These are phyloP conservation scores for Trifolium subterraneum DNA, from an alignment of 306 rosid species.

Conservation along the genomic window DNA sequence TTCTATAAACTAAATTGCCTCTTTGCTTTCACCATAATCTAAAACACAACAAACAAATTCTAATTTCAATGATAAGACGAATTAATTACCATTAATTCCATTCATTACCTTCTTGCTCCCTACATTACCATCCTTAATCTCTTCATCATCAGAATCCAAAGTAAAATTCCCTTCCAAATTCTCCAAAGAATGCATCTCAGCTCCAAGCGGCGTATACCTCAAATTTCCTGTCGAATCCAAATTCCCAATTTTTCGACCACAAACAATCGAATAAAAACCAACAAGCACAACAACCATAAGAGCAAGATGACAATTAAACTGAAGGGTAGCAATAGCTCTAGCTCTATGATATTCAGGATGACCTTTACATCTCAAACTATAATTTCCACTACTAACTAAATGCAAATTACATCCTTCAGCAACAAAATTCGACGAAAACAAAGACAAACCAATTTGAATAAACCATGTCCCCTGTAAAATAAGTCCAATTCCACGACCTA, in stretches of 20 bases:
- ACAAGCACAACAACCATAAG: constrained; percentile 53
- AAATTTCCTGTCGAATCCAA: neutral
- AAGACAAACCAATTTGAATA: constrained; percentile 74
- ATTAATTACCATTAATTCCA: constrained; percentile 57
- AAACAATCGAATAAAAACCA: constrained; percentile 51
- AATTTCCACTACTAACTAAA: constrained; percentile 73
- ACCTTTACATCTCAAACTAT: constrained; percentile 71
- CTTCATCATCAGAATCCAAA: constrained; percentile 74
- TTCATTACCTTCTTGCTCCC: constrained; percentile 45
- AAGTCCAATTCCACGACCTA: constrained; percentile 74
- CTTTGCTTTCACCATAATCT: neutral
- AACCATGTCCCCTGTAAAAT: constrained; percentile 84
- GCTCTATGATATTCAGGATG: constrained; percentile 82
- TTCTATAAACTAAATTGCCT: neutral
- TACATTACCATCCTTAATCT: constrained; percentile 47
- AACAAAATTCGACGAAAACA: constrained; percentile 54
- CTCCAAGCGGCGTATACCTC: constrained; percentile 59
- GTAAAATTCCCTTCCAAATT: constrained; percentile 56
- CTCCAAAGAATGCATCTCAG: constrained; percentile 56
- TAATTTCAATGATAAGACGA: constrained; percentile 34
- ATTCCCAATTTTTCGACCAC: constrained; percentile 40
- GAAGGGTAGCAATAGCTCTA: constrained; percentile 92
- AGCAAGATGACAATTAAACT: constrained; percentile 93
- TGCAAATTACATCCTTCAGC: constrained; percentile 70
- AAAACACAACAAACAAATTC: constrained; percentile 4